phyloP scores from a whole-genome alignment of 148 eudicot species.

The Heliosperma pusillum region DNA sequence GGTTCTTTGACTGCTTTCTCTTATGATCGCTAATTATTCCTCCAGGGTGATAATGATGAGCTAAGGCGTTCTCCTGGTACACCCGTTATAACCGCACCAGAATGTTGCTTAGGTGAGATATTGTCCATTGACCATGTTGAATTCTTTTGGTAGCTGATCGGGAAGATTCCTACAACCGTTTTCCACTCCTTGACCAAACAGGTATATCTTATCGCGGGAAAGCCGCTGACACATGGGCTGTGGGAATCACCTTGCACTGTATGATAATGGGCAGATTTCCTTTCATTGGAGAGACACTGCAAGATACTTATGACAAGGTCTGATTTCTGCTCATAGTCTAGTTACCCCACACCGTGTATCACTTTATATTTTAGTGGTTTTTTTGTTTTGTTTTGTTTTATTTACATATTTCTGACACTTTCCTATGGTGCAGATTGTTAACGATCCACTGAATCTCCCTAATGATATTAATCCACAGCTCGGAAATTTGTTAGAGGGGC shows the following conservation, averaged over 20 bases:
- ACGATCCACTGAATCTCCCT: constrained; percentile 60
- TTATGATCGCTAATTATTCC: neutral
- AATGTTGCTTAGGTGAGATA: constrained; percentile 81
- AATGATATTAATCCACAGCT: constrained; percentile 53
- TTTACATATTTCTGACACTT: constrained; percentile 20
- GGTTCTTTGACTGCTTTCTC: neutral
- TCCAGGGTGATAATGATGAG: constrained; percentile 89
- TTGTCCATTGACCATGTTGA: neutral
- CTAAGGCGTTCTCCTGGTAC: constrained; percentile 98
- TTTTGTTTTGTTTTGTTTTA: neutral
- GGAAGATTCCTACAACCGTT: neutral
- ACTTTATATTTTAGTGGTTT: neutral
- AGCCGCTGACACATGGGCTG: constrained; percentile 98
- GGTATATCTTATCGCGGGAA: constrained; percentile 80
- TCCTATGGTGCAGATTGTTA: constrained; percentile 55
- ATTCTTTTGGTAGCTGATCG: neutral
- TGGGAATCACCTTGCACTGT: constrained; percentile 83
- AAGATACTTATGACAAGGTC: constrained; percentile 96
- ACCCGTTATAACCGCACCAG: constrained; percentile 97
- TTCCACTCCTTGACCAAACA: constrained; percentile 26
- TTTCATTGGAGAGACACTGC: constrained; percentile 91
- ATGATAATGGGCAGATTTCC: constrained; percentile 82
- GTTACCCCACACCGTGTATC: constrained; percentile 2
- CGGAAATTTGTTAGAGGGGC: constrained; percentile 69
- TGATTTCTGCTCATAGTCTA: constrained; percentile 15